phyloP scores from a whole-genome alignment of 139 green algal genomes.

The Dunaliella primolecta region DNA sequence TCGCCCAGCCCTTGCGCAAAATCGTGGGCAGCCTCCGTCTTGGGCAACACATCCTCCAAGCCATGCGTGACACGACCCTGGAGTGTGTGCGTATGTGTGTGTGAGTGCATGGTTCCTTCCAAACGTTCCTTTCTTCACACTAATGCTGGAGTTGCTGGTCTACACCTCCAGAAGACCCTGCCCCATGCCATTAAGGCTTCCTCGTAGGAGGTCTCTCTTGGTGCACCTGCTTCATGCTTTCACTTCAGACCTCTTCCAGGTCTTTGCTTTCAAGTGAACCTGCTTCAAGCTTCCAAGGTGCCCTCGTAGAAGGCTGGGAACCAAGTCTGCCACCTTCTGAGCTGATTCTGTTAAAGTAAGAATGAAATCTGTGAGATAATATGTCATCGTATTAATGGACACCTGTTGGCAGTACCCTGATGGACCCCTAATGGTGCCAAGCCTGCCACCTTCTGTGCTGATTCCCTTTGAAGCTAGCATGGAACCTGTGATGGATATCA shows the following conservation, averaged over 20 bases:
- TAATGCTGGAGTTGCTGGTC: neutral
- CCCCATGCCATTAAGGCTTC: too few species aligned
- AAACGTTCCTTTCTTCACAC: neutral
- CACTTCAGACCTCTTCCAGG: neutral
- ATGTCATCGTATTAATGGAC: too few species aligned
- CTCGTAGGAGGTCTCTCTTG: neutral
- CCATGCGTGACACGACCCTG: neutral
- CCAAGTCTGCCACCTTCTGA: too few species aligned
- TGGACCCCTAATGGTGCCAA: too few species aligned
- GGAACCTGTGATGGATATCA: too few species aligned
- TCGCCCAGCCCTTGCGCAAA: neutral
- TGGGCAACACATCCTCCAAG: neutral
- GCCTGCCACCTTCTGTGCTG: too few species aligned
- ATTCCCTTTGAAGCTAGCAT: too few species aligned
- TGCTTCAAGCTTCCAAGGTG: neutral
- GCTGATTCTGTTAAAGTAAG: too few species aligned
- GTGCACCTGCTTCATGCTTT: neutral
- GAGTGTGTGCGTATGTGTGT: neutral
- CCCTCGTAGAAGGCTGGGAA: too few species aligned
- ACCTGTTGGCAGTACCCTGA: too few species aligned
- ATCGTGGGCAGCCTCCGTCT: neutral
- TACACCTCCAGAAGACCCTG: neutral
- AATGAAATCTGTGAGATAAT: too few species aligned
- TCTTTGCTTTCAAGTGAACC: too few species aligned
- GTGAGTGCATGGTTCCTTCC: neutral